A percentile compares a stretch with the other conserved stretches of the same genome.
Evolutionary conservation across 2,329 filamentous ascomycete species (phyloP).

Genomic region (Penicillium sp.): DNA sequence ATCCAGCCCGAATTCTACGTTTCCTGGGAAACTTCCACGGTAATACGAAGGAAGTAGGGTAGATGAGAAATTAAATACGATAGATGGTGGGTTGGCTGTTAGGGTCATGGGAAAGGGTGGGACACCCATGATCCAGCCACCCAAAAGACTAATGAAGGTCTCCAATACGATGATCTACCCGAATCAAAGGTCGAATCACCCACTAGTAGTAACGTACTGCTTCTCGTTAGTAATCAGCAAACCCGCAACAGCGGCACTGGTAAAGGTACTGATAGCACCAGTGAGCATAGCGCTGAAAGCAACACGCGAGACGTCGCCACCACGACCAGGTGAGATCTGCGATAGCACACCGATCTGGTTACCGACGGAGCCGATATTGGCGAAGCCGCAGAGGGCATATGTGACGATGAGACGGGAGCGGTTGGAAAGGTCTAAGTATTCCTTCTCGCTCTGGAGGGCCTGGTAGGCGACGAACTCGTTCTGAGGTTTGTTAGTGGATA

Average conservation of each 20-base stretch:
- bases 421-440: slow-evolving; percentile 58
- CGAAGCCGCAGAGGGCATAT: slow-evolving; percentile 77
- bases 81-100: no score
- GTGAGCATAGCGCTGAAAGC: slow-evolving; percentile 73
- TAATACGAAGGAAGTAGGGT: no score
- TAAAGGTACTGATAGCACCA: slow-evolving; percentile 74
- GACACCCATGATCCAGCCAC: no score
- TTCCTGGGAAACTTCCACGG: no score
- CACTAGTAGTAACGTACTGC: slow-evolving; percentile 19
- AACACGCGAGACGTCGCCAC: slow-evolving; percentile 70
- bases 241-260: slow-evolving; percentile 72
- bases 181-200: no score
- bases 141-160: no score
- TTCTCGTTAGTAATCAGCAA: slow-evolving; percentile 62
- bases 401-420: slow-evolving; percentile 78
- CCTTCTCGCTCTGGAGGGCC: slow-evolving; percentile 49
- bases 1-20: no score
- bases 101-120: no score
- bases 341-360: slow-evolving; percentile 85
- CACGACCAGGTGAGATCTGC: slow-evolving; percentile 70
- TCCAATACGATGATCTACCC: no score
- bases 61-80: no score
- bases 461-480: slow-evolving; percentile 78
- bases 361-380: slow-evolving; percentile 81
- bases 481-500: slow-evolving; percentile 24